Evolutionary conservation across 371 early-diverging fungal species (phyloP).

Genomic region (Chytridium lagenaria): DNA sequence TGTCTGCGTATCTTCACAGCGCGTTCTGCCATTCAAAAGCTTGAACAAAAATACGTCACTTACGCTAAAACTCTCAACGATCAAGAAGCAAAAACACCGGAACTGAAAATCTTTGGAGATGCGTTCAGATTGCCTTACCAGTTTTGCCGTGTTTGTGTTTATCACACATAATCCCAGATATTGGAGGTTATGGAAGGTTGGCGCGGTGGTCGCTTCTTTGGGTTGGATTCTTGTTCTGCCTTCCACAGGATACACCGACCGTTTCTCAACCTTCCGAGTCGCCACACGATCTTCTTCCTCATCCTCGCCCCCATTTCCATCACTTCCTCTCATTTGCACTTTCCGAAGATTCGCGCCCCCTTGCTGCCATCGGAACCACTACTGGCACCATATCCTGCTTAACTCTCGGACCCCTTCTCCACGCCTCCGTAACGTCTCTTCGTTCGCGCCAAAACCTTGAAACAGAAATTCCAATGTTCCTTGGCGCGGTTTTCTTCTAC

Average conservation of each 20-base stretch:
- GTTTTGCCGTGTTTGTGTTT: neutral
- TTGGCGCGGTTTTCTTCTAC: neutral
- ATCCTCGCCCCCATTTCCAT: neutral
- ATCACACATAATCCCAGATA: neutral
- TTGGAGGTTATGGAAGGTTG: conserved; percentile 1
- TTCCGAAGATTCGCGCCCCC: neutral
- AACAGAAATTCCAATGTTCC: neutral
- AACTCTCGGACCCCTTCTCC: neutral
- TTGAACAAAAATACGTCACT: neutral
- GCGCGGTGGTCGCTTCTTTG: neutral
- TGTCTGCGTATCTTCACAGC: neutral
- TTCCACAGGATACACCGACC: neutral
- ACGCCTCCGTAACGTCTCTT: neutral
- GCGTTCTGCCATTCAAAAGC: neutral
- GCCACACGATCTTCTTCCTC: neutral
- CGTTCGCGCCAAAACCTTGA: neutral
- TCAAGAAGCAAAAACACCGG: too few species aligned
- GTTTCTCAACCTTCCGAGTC: neutral
- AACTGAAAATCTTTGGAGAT: too few species aligned
- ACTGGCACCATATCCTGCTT: neutral
- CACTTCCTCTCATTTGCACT: neutral
- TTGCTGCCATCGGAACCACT: neutral
- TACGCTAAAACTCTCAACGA: neutral
- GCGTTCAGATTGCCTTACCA: neutral
- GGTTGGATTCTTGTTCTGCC: neutral